These are phyloP conservation scores for Penicillium ochrochloron DNA, from an alignment of 495 filamentous ascomycete species.

Conservation along the genomic window DNA sequence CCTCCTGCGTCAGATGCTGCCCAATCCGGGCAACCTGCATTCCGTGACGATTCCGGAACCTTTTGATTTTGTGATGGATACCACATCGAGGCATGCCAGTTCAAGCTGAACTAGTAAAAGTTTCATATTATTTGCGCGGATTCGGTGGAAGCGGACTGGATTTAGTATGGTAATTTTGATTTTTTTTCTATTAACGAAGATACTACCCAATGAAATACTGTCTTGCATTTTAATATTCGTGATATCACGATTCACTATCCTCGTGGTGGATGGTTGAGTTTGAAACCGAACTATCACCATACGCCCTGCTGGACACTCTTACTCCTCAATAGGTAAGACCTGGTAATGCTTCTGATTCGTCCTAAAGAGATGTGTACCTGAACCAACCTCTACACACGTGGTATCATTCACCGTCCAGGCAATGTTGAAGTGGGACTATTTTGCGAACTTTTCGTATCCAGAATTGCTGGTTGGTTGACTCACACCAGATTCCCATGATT, in stretches of 20 bases:
- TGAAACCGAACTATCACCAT: conserved; percentile 19
- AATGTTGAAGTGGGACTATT: conserved; percentile 1
- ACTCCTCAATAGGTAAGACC: neutral
- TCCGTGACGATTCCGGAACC: conserved; percentile 13
- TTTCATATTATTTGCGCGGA: conserved; percentile 4
- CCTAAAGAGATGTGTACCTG: conserved; percentile 18
- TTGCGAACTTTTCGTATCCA: conserved; percentile 9
- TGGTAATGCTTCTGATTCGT: conserved; percentile 11
- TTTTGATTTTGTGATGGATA: conserved; percentile 21
- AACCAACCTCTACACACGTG: conserved; percentile 24
- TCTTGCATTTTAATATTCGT: conserved; percentile 6
- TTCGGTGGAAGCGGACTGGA: conserved; percentile 9
- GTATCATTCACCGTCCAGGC: conserved; percentile 2
- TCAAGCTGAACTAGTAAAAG: conserved; percentile 19
- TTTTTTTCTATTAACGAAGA: conserved; percentile 4
- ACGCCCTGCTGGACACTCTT: conserved; percentile 10
- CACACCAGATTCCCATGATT: conserved; percentile 14
- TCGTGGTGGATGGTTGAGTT: conserved; percentile 30
- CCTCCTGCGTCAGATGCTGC: conserved; percentile 27
- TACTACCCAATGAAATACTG: conserved; percentile 21
- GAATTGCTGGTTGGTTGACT: conserved; percentile 23
- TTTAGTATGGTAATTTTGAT: conserved; percentile 10
- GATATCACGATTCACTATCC: conserved; percentile 10
- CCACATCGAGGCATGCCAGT: conserved; percentile 8
- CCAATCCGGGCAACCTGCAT: conserved; percentile 26